Evolutionary conservation across 306 rosid genomes (phyloP).

Genomic region (Lathyrus tuberosus): DNA sequence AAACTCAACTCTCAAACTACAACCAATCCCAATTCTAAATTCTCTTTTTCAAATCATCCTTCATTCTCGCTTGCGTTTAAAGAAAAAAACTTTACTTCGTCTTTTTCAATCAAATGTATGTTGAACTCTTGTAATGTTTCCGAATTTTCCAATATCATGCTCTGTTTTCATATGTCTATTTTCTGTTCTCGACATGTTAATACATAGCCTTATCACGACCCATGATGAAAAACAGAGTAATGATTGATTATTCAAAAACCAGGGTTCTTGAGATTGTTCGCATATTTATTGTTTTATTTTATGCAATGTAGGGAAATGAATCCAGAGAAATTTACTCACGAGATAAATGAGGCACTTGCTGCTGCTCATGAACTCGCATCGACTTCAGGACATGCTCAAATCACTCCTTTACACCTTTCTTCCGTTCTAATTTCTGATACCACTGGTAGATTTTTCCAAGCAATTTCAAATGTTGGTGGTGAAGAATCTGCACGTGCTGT

Average conservation of each 20-base stretch:
- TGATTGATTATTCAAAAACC: too few species aligned
- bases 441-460: conserved; percentile 66
- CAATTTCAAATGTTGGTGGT: conserved; percentile 56
- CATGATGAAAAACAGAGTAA: too few species aligned
- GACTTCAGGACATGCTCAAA: conserved; percentile 68
- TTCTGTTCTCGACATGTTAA: too few species aligned
- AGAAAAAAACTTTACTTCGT: neutral
- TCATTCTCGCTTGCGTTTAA: neutral
- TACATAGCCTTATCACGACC: too few species aligned
- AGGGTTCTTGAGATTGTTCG: too few species aligned
- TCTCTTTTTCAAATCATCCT: too few species aligned
- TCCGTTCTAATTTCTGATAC: conserved; percentile 56
- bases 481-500: conserved; percentile 61
- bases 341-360: conserved; percentile 75
- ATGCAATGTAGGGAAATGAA: conserved; percentile 61
- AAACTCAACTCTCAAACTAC: neutral
- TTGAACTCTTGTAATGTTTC: too few species aligned
- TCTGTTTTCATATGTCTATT: neutral
- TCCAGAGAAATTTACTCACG: conserved; percentile 89
- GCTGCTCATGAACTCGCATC: conserved; percentile 71
- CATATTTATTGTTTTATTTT: neutral
- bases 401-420: conserved; percentile 84
- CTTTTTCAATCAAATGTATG: conserved; percentile 16
- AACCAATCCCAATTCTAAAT: neutral
- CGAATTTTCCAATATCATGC: neutral